phyloP scores from a whole-genome alignment of 2,329 filamentous ascomycete species.

The Rachicladosporium sp. region DNA sequence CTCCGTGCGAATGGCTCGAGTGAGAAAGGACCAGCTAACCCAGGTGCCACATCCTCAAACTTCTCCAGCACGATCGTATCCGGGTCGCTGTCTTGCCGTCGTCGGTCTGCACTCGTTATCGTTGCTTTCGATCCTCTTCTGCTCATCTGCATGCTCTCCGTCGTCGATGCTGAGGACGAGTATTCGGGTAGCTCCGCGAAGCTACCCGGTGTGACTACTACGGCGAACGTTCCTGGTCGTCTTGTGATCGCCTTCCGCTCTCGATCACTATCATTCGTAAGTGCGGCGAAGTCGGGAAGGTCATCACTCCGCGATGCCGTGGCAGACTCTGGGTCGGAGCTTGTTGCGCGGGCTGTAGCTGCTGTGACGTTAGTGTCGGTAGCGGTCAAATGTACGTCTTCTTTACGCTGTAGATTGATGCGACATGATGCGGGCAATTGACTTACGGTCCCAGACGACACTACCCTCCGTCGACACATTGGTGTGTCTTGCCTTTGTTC shows the following conservation, averaged over 20 bases:
- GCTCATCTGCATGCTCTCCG: conserved; percentile 5
- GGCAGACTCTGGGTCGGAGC: neutral
- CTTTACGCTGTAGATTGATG: neutral
- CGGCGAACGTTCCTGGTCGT: conserved; percentile 43
- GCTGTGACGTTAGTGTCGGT: too few species aligned
- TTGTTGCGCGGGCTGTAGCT: too few species aligned
- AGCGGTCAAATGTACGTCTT: conserved; percentile 3
- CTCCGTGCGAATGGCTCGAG: conserved; percentile 3
- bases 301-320: conserved; percentile 23
- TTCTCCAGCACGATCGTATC: conserved; percentile 39
- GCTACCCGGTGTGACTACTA: conserved; percentile 42
- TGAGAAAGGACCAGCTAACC: conserved; percentile 4
- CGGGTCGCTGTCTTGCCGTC: conserved; percentile 24
- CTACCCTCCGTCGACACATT: conserved; percentile 40
- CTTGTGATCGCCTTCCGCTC: conserved; percentile 43
- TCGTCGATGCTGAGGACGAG: conserved; percentile 16
- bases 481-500: conserved; percentile 19
- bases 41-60: conserved; percentile 33
- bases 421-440: conserved; percentile 1
- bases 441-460: conserved; percentile 45
- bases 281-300: conserved; percentile 41
- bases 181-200: conserved; percentile 43
- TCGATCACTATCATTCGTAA: conserved; percentile 46
- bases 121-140: too few species aligned
- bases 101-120: neutral